A percentile compares a stretch with the other conserved stretches of the same genome.
These are phyloP conservation scores for Exophiala dermatitidis DNA, from an alignment of 2,329 filamentous ascomycete genomes.

Conservation along the genomic window DNA sequence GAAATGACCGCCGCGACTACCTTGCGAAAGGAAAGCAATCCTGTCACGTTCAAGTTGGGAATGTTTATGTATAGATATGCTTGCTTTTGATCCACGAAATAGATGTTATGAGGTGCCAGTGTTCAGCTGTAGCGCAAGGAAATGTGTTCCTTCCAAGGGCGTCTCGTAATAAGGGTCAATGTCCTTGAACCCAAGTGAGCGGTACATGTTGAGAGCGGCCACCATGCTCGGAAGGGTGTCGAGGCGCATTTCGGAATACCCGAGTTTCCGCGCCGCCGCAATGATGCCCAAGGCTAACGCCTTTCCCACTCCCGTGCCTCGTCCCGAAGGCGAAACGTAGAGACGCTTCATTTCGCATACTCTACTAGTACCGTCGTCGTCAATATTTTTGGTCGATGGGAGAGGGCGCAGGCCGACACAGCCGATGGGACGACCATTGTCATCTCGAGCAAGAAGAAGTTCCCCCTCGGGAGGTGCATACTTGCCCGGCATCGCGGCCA, in stretches of 20 bases:
- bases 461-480: slow-evolving; percentile 44
- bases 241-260: slow-evolving; percentile 48
- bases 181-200: slow-evolving; percentile 45
- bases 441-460: slow-evolving; percentile 42
- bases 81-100: too few relatives aligned
- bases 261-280: slow-evolving; percentile 39
- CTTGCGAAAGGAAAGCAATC: too few relatives aligned
- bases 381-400: neutral
- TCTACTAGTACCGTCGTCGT: neutral
- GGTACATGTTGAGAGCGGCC: slow-evolving; percentile 46
- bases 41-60: too few relatives aligned
- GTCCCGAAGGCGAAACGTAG: slow-evolving; percentile 44
- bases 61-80: too few relatives aligned
- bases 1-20: neutral
- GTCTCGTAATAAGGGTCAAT: slow-evolving; percentile 51
- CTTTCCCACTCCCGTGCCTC: slow-evolving; percentile 46
- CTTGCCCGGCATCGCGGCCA: slow-evolving; percentile 48
- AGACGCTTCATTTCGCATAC: slow-evolving; percentile 53
- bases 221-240: slow-evolving; percentile 51
- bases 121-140: slow-evolving; percentile 37
- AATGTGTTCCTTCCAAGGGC: slow-evolving; percentile 47
- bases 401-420: slow-evolving; percentile 24
- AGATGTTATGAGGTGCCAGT: too few relatives aligned
- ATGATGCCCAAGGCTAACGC: slow-evolving; percentile 43
- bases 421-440: slow-evolving; percentile 16